Conservation (phyloP, 1,284 basidiomycete genomes). For the Cerrena zonata region DNA sequence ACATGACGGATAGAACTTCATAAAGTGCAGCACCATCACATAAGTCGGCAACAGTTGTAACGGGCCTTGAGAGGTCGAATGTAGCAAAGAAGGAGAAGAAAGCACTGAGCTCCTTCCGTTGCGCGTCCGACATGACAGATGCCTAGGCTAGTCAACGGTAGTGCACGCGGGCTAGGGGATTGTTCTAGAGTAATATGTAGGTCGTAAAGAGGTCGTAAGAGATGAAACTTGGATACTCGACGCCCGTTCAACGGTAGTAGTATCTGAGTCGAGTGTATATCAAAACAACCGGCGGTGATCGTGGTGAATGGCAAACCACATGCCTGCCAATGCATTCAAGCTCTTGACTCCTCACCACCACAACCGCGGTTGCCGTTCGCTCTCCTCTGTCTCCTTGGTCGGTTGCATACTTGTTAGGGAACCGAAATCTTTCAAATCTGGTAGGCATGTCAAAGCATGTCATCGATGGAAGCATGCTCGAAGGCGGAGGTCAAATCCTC, state of each 20-base stretch:
- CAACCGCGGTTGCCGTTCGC: background rate
- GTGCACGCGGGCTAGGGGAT: conserved; percentile 6
- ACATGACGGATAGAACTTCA: conserved; percentile 70
- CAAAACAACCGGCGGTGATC: background rate
- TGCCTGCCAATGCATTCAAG: background rate
- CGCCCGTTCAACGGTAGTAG: background rate
- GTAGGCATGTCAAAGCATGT: conserved; percentile 9
- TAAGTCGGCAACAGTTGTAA: conserved; percentile 60
- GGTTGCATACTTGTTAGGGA: too few relatives aligned
- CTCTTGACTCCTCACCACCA: background rate
- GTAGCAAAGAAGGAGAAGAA: conserved; percentile 73
- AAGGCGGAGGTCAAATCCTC: conserved; percentile 69
- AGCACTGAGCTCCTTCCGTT: conserved; percentile 64
- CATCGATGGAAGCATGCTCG: conserved; percentile 42
- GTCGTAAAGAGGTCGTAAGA: background rate
- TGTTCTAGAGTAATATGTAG: background rate
- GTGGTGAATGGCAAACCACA: background rate
- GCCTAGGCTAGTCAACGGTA: background rate
- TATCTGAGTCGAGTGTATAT: background rate
- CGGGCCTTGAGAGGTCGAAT: conserved; percentile 61
- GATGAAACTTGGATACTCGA: background rate
- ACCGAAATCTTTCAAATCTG: too few relatives aligned
- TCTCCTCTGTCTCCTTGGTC: too few relatives aligned
- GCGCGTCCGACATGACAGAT: conserved; percentile 38
- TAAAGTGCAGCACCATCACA: conserved; percentile 70